These are phyloP conservation scores for Candida xiaguanensis DNA, from an alignment of 805 yeast species.

Conservation along the genomic window DNA sequence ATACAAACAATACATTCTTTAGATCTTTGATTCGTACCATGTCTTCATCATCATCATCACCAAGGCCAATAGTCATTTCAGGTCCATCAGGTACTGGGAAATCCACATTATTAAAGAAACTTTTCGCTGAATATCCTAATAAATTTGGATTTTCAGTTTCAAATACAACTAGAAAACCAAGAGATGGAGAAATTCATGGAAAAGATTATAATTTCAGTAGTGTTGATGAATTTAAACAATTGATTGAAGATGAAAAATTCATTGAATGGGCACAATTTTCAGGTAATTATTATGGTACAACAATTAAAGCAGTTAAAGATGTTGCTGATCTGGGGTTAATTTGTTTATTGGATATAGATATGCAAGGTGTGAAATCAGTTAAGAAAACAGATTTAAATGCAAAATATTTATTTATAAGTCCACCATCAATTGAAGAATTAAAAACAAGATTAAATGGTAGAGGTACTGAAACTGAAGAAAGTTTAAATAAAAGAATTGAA, in stretches of 20 bases:
- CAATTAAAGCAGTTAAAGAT: constrained; percentile 78
- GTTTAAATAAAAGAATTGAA: constrained; percentile 73
- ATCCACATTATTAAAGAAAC: constrained; percentile 84
- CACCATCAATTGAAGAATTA: constrained; percentile 84
- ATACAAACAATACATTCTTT: neutral
- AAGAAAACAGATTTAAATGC: constrained; percentile 82
- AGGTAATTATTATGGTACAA: constrained; percentile 96
- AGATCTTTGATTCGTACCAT: neutral
- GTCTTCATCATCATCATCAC: constrained; percentile 3
- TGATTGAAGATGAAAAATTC: constrained; percentile 73
- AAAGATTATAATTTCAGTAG: constrained; percentile 83
- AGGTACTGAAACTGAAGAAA: constrained; percentile 93
- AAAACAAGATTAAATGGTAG: constrained; percentile 74
- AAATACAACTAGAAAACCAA: constrained; percentile 86
- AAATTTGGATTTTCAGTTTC: constrained; percentile 93
- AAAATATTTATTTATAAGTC: constrained; percentile 80
- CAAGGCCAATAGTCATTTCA: constrained; percentile 87
- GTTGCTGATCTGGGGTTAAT: constrained; percentile 62
- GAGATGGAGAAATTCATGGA: constrained; percentile 89
- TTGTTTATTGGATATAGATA: constrained; percentile 94
- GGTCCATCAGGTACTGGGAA: constrained; percentile 98
- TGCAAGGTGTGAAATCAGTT: constrained; percentile 97
- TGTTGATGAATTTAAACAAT: constrained; percentile 72
- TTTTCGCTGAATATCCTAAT: constrained; percentile 86
- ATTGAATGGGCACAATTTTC: constrained; percentile 98